phyloP scores from a whole-genome alignment of 1,284 basidiomycete genomes.

The Lignosus rhinocerotis region DNA sequence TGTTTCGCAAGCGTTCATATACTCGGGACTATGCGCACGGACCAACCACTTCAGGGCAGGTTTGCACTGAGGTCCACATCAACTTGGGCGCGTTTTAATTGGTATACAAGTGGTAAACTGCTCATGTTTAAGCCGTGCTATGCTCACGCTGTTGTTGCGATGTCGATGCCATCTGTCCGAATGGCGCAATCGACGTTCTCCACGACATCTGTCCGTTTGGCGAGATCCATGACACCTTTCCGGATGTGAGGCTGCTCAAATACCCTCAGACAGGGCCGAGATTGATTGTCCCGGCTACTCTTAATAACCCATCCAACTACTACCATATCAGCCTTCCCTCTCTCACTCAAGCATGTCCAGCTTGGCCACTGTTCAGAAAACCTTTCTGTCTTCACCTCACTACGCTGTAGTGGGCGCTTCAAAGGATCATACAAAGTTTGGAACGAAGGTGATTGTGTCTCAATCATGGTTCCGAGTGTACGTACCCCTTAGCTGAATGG shows the following conservation, averaged over 20 bases:
- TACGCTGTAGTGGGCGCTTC: slow-evolving; percentile 82
- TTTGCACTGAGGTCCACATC: too few species aligned
- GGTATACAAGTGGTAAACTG: too few species aligned
- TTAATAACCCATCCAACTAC: neutral
- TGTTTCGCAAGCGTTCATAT: slow-evolving; percentile 25
- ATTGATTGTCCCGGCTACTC: neutral
- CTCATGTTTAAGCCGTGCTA: neutral
- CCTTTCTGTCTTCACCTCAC: slow-evolving; percentile 60
- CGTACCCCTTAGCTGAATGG: neutral
- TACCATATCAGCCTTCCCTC: neutral
- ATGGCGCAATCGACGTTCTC: slow-evolving; percentile 19
- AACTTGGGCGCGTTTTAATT: too few species aligned
- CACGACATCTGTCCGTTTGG: slow-evolving; percentile 10
- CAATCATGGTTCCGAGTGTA: neutral
- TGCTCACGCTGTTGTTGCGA: neutral
- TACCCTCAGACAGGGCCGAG: slow-evolving; percentile 4
- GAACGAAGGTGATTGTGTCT: slow-evolving; percentile 59
- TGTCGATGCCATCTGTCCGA: slow-evolving; percentile 2
- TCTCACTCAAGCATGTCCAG: slow-evolving; percentile 24
- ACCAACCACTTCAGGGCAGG: slow-evolving; percentile 31
- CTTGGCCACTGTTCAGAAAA: slow-evolving; percentile 44
- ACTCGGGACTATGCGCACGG: slow-evolving; percentile 29
- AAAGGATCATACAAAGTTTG: slow-evolving; percentile 73
- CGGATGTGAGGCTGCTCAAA: slow-evolving; percentile 22
- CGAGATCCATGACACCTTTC: slow-evolving; percentile 14